Percentiles rank a stretch among this genome's conserved stretches.
phyloP scores from a whole-genome alignment of 225 moss, liverwort and hornwort species.

The Pseudoscleropodium purum region DNA sequence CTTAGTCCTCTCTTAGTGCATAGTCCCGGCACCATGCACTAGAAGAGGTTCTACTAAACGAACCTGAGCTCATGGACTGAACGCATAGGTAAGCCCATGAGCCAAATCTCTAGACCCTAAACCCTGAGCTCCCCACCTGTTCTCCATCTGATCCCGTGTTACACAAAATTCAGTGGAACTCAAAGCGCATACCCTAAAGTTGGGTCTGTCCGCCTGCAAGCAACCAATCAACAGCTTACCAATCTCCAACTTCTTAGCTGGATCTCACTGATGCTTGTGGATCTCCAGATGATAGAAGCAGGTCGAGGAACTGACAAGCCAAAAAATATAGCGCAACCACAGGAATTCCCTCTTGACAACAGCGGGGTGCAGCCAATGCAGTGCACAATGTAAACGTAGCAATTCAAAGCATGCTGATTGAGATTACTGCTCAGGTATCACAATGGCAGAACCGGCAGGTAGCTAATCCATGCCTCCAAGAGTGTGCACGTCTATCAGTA shows the following conservation, averaged over 20 bases:
- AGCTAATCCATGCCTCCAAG: conserved; percentile 18
- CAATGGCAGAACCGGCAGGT: conserved; percentile 28
- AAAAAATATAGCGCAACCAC: too few relatives aligned
- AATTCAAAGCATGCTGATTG: neutral
- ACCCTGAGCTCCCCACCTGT: too few relatives aligned
- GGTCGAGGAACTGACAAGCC: neutral
- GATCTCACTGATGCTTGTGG: too few relatives aligned
- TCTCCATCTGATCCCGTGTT: neutral
- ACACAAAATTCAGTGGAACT: neutral
- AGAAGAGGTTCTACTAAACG: too few relatives aligned
- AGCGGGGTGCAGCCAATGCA: neutral
- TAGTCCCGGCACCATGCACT: too few relatives aligned
- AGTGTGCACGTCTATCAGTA: conserved; percentile 1
- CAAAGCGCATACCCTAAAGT: neutral
- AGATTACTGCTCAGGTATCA: conserved; percentile 30
- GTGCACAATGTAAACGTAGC: neutral
- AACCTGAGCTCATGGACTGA: neutral
- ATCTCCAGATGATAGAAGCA: neutral
- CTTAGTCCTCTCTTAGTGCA: too few relatives aligned
- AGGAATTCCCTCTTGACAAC: neutral
- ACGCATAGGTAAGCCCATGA: neutral
- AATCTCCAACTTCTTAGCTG: neutral
- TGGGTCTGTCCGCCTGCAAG: neutral
- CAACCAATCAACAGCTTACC: neutral
- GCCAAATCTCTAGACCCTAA: neutral